Evolutionary conservation across 2,329 filamentous ascomycete genomes (phyloP), one percentile per base, ranked within the genome.

Genomic region (Orbilia oligospora): DNA sequence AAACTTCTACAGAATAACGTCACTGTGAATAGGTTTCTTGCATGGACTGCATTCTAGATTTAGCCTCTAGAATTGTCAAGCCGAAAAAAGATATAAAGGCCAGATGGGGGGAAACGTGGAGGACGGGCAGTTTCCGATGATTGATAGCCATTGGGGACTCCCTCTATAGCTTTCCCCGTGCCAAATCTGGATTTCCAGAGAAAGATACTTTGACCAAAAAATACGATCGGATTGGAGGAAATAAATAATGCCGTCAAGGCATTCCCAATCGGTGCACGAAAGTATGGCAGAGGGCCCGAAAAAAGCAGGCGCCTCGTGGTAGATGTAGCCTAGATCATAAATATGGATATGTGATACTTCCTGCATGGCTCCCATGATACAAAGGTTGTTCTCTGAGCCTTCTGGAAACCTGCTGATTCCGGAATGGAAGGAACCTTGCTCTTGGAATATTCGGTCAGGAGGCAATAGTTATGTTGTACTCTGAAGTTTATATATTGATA

Each of bases 31-130:
- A 53, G 20, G 24, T 12, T 53, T 53, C 49, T 8, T 30, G 6
- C n/a, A n/a, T 46, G 27, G 6, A 30, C 3, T 6, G 2, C 41
- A n/a, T 16, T 46, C 16, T n/a, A 3, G 16, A 12, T 46, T 18
- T 46, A 3, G 16, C 5, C n/a, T 46, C 16, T 1, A 12, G 14
- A 3, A n/a, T 18, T 18, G 4, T 46, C 14, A n/a, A 16, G 8
- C 41, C 41, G 2, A 6, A 46, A 46, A n/a, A 46, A 6, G 16
- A 46, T n/a, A 5, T 16, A 14, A 18, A 9, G 10, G 16, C 49
- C 4, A 53, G 9, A 30, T n/a, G 24, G 49, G 16, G n/a, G 49
- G 30, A n/a, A 53, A 53, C 49, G 49, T 53, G 49, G 49, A 9
- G 14, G 6, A 4, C 27, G 3, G 24, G 49, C 24, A 27, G 22